Evolutionary conservation across 345 rosid genomes (phyloP).

Genomic region (Lenwebbia sp.): DNA sequence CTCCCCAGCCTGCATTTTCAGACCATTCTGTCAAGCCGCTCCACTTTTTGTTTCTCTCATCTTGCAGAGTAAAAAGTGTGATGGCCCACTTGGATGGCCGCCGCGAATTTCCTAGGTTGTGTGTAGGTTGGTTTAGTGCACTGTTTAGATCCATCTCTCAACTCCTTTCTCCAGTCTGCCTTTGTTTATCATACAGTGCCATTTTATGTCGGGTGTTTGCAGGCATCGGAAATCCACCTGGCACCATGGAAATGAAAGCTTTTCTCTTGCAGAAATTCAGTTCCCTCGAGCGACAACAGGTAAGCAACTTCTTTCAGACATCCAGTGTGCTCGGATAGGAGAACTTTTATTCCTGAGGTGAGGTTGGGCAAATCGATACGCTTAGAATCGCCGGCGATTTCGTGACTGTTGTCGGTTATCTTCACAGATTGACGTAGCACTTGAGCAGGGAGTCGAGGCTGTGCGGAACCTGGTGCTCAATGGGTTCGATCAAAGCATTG

Average conservation of each 20-base stretch:
- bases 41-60: not conserved
- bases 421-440: slow-evolving; percentile 49
- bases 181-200: not conserved
- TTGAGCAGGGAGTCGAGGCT: slow-evolving; percentile 65
- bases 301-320: not conserved
- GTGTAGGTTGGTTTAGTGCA: slow-evolving; percentile 37
- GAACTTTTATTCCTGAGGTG: not conserved
- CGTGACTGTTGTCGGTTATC: not conserved
- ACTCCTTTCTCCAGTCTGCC: not conserved
- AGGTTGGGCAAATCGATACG: not conserved
- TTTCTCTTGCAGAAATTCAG: slow-evolving; percentile 85
- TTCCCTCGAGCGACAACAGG: slow-evolving; percentile 53
- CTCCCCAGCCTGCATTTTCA: not conserved
- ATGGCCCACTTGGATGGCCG: slow-evolving; percentile 66
- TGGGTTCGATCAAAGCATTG: slow-evolving; percentile 48
- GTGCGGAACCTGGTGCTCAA: slow-evolving; percentile 41
- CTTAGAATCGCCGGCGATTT: not conserved
- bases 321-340: not conserved
- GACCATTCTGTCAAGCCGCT: not conserved
- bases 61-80: slow-evolving; percentile 69
- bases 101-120: slow-evolving; percentile 63
- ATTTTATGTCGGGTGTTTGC: not conserved
- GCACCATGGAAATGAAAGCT: slow-evolving; percentile 88
- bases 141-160: not conserved
- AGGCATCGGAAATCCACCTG: slow-evolving; percentile 94